Evolutionary conservation across 805 yeast species (phyloP), one percentile per base, ranked within the genome.

Genomic region (Pichia exigua): DNA sequence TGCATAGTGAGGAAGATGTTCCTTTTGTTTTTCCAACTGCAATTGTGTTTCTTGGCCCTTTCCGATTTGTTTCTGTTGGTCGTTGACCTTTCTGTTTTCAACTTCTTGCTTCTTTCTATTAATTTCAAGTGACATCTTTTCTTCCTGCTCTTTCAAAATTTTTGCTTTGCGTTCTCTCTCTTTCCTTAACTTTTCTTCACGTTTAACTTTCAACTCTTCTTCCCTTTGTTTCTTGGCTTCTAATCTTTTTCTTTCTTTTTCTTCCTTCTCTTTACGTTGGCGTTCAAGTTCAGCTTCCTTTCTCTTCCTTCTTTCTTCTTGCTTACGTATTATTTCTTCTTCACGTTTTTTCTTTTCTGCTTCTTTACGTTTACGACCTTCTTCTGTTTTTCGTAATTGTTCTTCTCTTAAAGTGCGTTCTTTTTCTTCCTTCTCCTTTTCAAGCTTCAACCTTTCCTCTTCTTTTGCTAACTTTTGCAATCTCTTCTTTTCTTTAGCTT

Each of bases 401-500:
- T 74, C 72, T 51, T 66, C 74, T 60, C 73, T 61, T 61, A 65
- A 59, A 51, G 66, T 57, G 56, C 72, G 58, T 65, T 73, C 72
- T 24, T 73, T 72, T 55, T 78, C 78, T 51, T 75, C 75, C 51
- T 68, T 70, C 51, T 79, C 82, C 48, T 75, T 81, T 58, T 81
- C 85, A 7, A 49, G 21, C 6, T 51, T 46, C 51, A 71, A 72
- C 46, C 73, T 70, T 58, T 80, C 87, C 56, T 81, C 86, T 60
- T 82, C 87, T 54, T 78, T 80, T 0, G 83, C 84, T 26, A 73
- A 66, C 59, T 83, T 87, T 49, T 76, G 81, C 39, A 75, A 70
- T 40, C 81, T 73, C 61, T 83, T 84, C 73, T 82, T 83, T 61
- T 85, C 90, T 59, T 79, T 82, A 43, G 81, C 81, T 65, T 82